Percentiles rank a stretch among this genome's conserved stretches.
Conservation (phyloP, 1,139 yeast species). For the Yamadazyma buinensis region DNA sequence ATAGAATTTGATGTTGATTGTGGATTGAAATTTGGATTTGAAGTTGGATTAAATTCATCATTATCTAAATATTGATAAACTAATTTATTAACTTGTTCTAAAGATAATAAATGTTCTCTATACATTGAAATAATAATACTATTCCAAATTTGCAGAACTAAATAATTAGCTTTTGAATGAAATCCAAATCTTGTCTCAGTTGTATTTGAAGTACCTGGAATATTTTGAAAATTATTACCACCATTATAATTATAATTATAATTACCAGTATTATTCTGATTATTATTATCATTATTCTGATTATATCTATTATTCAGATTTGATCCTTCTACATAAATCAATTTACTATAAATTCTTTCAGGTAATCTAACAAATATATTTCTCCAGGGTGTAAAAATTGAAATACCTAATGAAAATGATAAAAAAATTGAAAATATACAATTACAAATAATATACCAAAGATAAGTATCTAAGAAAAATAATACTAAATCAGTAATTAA, state of each 20-base stretch:
- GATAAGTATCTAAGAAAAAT: slow-evolving; percentile 79
- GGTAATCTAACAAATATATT: slow-evolving; percentile 74
- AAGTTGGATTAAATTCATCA: slow-evolving; percentile 21
- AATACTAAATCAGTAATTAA: slow-evolving; percentile 64
- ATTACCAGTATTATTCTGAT: slow-evolving; percentile 40
- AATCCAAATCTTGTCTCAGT: neutral
- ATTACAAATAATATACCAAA: slow-evolving; percentile 85
- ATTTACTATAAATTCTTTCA: slow-evolving; percentile 63
- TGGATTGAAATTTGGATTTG: slow-evolving; percentile 8
- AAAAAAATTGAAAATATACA: slow-evolving; percentile 67
- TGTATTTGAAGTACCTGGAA: neutral
- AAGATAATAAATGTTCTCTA: slow-evolving; percentile 71
- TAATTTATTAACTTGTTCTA: slow-evolving; percentile 62
- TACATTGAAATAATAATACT: slow-evolving; percentile 72
- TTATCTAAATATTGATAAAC: slow-evolving; percentile 20
- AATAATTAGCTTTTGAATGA: slow-evolving; percentile 1
- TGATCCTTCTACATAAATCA: slow-evolving; percentile 44
- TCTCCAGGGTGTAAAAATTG: slow-evolving; percentile 85
- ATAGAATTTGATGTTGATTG: slow-evolving; percentile 5
- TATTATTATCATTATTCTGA: slow-evolving; percentile 31
- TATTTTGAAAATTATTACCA: neutral
- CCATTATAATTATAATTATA: too few species aligned
- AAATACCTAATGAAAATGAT: slow-evolving; percentile 71
- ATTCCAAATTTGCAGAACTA: slow-evolving; percentile 76
- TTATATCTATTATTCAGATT: slow-evolving; percentile 38